Conservation (phyloP, 257 asterid genomes). For the Leptodermis oblonga region DNA sequence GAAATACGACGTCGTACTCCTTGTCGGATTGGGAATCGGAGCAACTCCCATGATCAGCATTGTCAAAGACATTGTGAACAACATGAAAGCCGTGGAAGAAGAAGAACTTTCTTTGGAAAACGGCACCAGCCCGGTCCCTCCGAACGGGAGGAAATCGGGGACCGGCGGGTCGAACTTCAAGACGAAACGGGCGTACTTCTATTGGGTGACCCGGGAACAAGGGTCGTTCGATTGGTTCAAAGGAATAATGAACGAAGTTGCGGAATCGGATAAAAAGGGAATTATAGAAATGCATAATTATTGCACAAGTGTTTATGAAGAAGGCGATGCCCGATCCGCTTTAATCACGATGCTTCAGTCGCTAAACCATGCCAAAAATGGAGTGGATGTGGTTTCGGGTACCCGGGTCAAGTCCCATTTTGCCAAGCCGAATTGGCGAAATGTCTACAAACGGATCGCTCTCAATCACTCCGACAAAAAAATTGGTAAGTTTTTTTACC, state of each 20-base stretch:
- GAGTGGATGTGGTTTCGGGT: no score
- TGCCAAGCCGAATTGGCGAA: conserved; percentile 84
- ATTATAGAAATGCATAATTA: conserved; percentile 97
- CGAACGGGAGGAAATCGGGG: conserved; percentile 46
- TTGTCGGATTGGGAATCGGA: conserved; percentile 96
- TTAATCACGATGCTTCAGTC: conserved; percentile 98
- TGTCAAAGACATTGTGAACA: conserved; percentile 77
- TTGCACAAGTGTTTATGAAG: conserved; percentile 91
- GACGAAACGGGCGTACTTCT: conserved; percentile 90
- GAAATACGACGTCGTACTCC: conserved; percentile 80
- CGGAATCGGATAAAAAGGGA: conserved; percentile 90
- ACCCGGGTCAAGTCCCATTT: no score
- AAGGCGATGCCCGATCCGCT: conserved; percentile 97
- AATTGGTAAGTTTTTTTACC: conserved; percentile 64
- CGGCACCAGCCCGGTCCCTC: conserved; percentile 44
- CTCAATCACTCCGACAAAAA: conserved; percentile 49
- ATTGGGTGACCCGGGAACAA: conserved; percentile 98
- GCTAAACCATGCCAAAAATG: conserved; percentile 94
- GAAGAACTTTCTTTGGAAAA: conserved; percentile 30
- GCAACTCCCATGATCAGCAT: conserved; percentile 96
- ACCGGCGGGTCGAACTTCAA: no score
- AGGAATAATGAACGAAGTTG: conserved; percentile 89
- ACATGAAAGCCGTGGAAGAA: conserved; percentile 82
- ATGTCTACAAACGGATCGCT: conserved; percentile 72
- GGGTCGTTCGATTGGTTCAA: conserved; percentile 97